Base-by-base conservation (phyloP, 1,139 yeast genomes). In the Suhomyces anneliseae region DNA sequence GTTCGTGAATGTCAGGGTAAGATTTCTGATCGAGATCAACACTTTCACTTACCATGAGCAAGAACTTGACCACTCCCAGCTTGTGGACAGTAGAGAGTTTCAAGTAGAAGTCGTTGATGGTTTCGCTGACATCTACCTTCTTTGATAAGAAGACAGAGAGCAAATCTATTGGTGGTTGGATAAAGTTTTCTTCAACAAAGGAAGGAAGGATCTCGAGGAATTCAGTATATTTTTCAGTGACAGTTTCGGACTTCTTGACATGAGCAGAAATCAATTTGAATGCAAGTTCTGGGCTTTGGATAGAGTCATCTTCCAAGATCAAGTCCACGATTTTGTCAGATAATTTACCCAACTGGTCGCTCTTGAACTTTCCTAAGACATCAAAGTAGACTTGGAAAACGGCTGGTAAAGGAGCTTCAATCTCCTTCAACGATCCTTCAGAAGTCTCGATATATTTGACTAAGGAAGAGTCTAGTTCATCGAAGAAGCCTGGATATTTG, bases 71-170 rank as follows among this genome's bases (percentile, higher is more conserved):
- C 7, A 53, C 38, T 7, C 31, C 12, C 4, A 36, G 26, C 6
- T 48, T 48, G 24, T 38, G 31, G 4, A 51, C 50, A 44, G 54
- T 48, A 2, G 56, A 38, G 10, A 70, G 49, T 44, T 69, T 72
- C 7, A 65, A 47, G 49, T 62, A 70, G n/a, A 65, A 54, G 44
- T 70, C 73, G 45, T 69, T 65, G 3, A 72, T 54, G 1, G 65
- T 43, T 24, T 63, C 70, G 8, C 46, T 42, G 12, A 54, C 41
- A n/a, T 15, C 29, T 6, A 29, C 29, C n/a, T 11, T 15, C 2
- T 32, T 27, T 4, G 32, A 9, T 14, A 50, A 43, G 27, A 40
- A 51, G 8, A 45, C 52, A 24, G 34, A 48, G 43, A 72, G 55
- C 11, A 68, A 50, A 0, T 48, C 42, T 12, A 69, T 40, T 0